These are phyloP conservation scores for Ephemerocybe angulata DNA, from an alignment of 768 basidiomycete genomes.

Conservation along the genomic window DNA sequence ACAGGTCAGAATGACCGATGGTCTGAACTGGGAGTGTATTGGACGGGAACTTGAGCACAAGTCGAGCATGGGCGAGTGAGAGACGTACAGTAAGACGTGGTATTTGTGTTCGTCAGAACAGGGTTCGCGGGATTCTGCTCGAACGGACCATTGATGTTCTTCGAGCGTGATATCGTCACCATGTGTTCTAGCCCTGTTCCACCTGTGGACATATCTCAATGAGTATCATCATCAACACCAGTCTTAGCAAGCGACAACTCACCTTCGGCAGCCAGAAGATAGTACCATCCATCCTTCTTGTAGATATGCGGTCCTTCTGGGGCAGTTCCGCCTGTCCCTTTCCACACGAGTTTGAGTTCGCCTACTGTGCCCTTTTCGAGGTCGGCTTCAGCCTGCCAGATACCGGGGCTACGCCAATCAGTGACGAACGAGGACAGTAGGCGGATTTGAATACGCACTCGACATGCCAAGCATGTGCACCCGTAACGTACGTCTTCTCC, in stretches of 20 bases:
- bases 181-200: slow-evolving; percentile 23
- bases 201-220: slow-evolving; percentile 10
- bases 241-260: background rate
- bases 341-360: slow-evolving; percentile 18
- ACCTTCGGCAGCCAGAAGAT: slow-evolving; percentile 36
- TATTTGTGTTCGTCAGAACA: slow-evolving; percentile 25
- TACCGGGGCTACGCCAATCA: slow-evolving; percentile 18
- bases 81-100: slow-evolving; percentile 15
- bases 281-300: slow-evolving; percentile 28
- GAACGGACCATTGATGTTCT: slow-evolving; percentile 19
- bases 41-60: background rate
- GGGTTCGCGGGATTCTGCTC: slow-evolving; percentile 24
- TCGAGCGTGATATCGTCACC: slow-evolving; percentile 27
- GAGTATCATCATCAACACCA: background rate
- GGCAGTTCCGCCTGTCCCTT: slow-evolving; percentile 24
- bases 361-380: slow-evolving; percentile 20
- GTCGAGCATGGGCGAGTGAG: background rate
- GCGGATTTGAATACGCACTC: slow-evolving; percentile 7
- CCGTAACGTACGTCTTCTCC: slow-evolving; percentile 29
- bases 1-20: slow-evolving; percentile 36
- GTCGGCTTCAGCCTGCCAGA: slow-evolving; percentile 19
- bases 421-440: background rate
- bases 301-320: slow-evolving; percentile 26
- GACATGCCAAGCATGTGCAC: slow-evolving; percentile 22
- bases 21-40: slow-evolving; percentile 25